Conservation (phyloP, 129 eudicot genomes). For the Flaveria linearis region DNA sequence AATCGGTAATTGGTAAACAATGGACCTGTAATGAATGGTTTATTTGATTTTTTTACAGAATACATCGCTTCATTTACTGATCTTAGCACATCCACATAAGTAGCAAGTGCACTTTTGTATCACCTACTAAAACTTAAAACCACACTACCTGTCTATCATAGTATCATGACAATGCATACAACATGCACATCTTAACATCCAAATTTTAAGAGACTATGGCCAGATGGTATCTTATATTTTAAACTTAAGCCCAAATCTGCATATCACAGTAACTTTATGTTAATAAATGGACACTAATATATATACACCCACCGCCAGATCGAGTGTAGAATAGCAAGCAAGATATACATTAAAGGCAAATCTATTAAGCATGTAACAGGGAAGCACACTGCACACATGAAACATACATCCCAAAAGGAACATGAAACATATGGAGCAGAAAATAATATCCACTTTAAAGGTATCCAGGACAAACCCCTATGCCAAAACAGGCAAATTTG, state of each 20-base stretch:
- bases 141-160: not conserved
- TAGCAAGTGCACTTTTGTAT: not conserved
- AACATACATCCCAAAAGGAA: not conserved
- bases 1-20: not conserved
- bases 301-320: slow-evolving; percentile 6
- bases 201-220: not conserved
- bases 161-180: not conserved
- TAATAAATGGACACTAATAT: not conserved
- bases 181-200: not conserved
- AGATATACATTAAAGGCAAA: not conserved
- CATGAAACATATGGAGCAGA: too few relatives aligned
- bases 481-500: not conserved
- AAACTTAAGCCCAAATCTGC: not conserved
- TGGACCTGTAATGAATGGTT: not conserved
- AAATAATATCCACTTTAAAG: too few relatives aligned
- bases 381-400: not conserved
- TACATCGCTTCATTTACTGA: not conserved
- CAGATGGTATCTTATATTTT: slow-evolving; percentile 4
- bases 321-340: not conserved
- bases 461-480: not conserved
- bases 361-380: not conserved
- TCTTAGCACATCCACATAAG: not conserved
- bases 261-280: not conserved
- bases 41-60: not conserved
- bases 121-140: not conserved